These are phyloP conservation scores for Ceratonia siliqua DNA, from an alignment of 306 rosid genomes.

Conservation along the genomic window DNA sequence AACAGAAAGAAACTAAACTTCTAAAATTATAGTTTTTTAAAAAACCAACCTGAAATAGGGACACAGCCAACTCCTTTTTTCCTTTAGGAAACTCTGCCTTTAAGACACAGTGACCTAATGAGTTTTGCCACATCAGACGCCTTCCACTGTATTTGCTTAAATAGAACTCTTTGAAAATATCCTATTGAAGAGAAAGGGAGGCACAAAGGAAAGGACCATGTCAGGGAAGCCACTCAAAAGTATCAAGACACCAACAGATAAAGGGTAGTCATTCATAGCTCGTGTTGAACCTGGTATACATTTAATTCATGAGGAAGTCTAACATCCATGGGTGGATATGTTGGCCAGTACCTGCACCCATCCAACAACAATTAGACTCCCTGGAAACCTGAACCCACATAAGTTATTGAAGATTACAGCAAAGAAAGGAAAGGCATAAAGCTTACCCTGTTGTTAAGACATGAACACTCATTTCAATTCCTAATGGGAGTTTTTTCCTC, in stretches of 20 bases:
- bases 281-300: slow-evolving; percentile 85
- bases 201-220: slow-evolving; percentile 30
- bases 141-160: slow-evolving; percentile 98
- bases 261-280: slow-evolving; percentile 32
- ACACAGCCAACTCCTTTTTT: slow-evolving; percentile 96
- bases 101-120: slow-evolving; percentile 96
- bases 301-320: slow-evolving; percentile 99
- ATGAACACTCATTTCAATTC: slow-evolving; percentile 98
- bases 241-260: slow-evolving; percentile 16
- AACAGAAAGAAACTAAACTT: slow-evolving; percentile 11
- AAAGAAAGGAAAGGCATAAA: slow-evolving; percentile 11
- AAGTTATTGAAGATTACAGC: slow-evolving; percentile 14
- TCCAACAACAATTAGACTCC: slow-evolving; percentile 35
- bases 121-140: slow-evolving; percentile 99
- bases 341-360: slow-evolving; percentile 95
- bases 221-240: slow-evolving; percentile 27
- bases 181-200: slow-evolving; percentile 47
- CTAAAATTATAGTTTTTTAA: not conserved
- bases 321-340: slow-evolving; percentile 98
- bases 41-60: slow-evolving; percentile 89
- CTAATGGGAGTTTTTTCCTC: slow-evolving; percentile 94
- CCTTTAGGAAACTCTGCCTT: slow-evolving; percentile 99
- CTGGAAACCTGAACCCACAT: not conserved
- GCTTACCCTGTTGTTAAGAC: slow-evolving; percentile 97
- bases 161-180: slow-evolving; percentile 96